Conservation (phyloP, 2,329 filamentous ascomycete species). For the Fusarium sp. region DNA sequence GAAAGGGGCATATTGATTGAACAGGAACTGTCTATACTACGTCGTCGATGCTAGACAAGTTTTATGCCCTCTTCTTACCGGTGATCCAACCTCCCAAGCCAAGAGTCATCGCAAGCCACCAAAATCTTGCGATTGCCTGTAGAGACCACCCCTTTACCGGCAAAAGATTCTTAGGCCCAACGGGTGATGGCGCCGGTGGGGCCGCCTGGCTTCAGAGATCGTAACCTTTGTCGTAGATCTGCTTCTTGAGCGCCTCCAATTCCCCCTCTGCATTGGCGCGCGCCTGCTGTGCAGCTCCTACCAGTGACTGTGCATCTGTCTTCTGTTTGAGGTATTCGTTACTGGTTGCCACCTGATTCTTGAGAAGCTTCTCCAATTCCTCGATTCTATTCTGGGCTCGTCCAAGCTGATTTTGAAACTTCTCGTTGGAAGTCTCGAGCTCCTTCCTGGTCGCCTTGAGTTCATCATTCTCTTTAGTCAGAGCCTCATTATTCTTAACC, state of each 20-base stretch:
- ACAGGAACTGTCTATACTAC: no score
- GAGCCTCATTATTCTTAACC: neutral
- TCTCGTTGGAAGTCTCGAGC: neutral
- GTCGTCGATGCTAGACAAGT: no score
- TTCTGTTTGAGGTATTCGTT: no score
- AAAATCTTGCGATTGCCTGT: neutral
- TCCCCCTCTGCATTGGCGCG: neutral
- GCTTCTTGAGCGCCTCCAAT: neutral
- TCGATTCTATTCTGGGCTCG: neutral
- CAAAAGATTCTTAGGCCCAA: neutral
- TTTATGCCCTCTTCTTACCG: neutral
- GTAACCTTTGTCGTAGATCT: neutral
- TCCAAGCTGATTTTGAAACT: neutral
- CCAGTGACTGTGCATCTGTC: neutral
- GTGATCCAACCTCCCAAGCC: neutral
- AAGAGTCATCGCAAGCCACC: neutral
- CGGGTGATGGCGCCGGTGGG: neutral
- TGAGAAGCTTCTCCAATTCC: neutral
- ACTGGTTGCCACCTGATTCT: no score
- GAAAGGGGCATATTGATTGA: no score
- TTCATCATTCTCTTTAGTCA: neutral
- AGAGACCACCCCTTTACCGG: neutral
- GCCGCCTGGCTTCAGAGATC: neutral
- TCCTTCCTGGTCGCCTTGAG: neutral
- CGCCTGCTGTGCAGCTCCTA: neutral